Evolutionary conservation across 108 stramenopile species (phyloP).

Genomic region (Discostella stelligeroides): DNA sequence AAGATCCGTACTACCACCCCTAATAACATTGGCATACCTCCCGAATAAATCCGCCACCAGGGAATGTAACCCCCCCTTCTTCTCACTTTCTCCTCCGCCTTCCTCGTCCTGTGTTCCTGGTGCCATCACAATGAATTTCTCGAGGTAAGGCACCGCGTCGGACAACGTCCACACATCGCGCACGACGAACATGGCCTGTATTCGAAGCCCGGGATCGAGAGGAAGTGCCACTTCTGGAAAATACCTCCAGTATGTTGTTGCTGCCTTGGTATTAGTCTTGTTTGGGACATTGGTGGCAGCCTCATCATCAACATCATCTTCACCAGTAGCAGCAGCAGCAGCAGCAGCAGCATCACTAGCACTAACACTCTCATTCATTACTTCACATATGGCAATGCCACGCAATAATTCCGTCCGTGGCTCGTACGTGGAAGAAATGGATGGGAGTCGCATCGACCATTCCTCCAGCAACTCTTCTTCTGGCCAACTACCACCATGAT

Average conservation of each 20-base stretch:
- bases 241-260: constrained; percentile 19
- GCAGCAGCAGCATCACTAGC: not conserved
- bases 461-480: constrained; percentile 42
- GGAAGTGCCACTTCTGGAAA: constrained; percentile 39
- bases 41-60: constrained; percentile 17
- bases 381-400: constrained; percentile 31
- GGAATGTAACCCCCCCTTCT: not conserved
- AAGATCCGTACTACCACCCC: constrained; percentile 9
- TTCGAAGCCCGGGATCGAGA: constrained; percentile 10
- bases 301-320: too few relatives aligned
- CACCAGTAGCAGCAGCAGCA: too few relatives aligned
- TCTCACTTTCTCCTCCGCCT: too few relatives aligned
- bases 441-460: constrained; percentile 39
- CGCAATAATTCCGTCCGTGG: constrained; percentile 16
- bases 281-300: not conserved
- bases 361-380: too few relatives aligned
- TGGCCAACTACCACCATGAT: constrained; percentile 17
- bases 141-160: constrained; percentile 35
- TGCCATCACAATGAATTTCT: constrained; percentile 35
- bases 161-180: constrained; percentile 34
- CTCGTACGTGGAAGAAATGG: constrained; percentile 29
- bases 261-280: too few relatives aligned
- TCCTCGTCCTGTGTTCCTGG: too few relatives aligned
- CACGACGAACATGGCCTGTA: constrained; percentile 45
- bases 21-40: constrained; percentile 16